Conservation (phyloP, 495 filamentous ascomycete genomes). For the Pyrenula aspistea region DNA sequence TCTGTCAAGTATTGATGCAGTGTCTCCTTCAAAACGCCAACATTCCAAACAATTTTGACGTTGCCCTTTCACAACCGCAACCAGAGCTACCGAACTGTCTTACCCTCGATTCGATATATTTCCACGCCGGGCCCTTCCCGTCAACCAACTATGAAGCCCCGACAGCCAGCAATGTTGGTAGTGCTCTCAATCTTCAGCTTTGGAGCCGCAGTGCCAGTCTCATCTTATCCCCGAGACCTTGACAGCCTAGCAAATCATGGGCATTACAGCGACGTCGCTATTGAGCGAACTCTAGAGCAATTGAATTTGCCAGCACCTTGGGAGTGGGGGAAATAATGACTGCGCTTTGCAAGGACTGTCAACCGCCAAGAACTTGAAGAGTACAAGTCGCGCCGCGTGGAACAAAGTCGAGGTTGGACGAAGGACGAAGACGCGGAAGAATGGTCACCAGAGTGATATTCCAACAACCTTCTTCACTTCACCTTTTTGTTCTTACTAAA, state of each 20-base stretch:
- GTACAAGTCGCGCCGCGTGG: neutral
- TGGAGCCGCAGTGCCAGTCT: neutral
- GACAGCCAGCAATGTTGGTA: neutral
- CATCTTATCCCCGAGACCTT: neutral
- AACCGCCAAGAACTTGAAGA: neutral
- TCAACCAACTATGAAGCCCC: neutral
- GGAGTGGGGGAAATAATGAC: neutral
- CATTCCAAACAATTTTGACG: neutral
- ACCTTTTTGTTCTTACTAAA: neutral
- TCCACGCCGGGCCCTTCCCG: neutral
- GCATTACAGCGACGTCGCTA: neutral
- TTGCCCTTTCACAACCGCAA: neutral
- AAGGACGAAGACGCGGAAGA: neutral
- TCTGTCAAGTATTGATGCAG: neutral
- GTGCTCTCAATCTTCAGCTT: neutral
- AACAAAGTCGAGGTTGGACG: neutral
- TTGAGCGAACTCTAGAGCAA: neutral
- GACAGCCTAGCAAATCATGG: neutral
- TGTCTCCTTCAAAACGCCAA: neutral
- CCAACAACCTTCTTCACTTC: neutral
- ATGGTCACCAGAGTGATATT: neutral
- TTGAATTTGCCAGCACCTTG: neutral
- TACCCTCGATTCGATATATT: neutral
- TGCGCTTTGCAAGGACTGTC: neutral
- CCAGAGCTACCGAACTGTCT: neutral